These are phyloP conservation scores for Cordyceps cateniannulata DNA, from an alignment of 2,329 filamentous ascomycete species.

Conservation along the genomic window DNA sequence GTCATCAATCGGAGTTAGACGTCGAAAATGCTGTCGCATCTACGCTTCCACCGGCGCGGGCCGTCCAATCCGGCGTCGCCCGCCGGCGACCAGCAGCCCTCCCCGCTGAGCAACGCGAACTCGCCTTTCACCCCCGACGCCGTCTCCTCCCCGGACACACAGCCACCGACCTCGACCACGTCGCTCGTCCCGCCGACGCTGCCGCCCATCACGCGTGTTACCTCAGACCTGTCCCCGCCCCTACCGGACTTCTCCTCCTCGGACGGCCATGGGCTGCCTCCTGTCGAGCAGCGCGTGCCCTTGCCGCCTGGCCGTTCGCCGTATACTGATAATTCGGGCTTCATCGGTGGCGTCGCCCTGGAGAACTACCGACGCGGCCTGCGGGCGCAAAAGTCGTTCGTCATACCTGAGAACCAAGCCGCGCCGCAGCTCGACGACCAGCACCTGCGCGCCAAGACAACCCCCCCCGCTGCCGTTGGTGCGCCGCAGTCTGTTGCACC, in stretches of 20 bases:
- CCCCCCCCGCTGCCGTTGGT: background rate
- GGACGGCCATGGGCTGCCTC: slow-evolving; percentile 1
- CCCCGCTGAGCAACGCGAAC: slow-evolving; percentile 30
- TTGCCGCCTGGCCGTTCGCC: slow-evolving; percentile 24
- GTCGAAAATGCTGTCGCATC: slow-evolving; percentile 42
- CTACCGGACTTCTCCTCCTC: slow-evolving; percentile 15
- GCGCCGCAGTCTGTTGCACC: background rate
- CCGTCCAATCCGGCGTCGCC: slow-evolving; percentile 51
- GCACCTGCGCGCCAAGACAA: background rate
- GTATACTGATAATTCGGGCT: slow-evolving; percentile 36
- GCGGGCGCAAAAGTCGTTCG: slow-evolving; percentile 19
- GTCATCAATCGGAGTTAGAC: too few species aligned
- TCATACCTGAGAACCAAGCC: slow-evolving; percentile 10
- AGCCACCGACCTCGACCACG: slow-evolving; percentile 28
- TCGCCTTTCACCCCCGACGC: slow-evolving; percentile 35
- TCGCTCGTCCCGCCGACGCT: slow-evolving; percentile 40
- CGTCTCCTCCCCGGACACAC: slow-evolving; percentile 28
- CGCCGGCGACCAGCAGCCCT: slow-evolving; percentile 39
- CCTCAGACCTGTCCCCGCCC: slow-evolving; percentile 32
- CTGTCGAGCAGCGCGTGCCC: slow-evolving; percentile 20
- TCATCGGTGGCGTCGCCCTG: slow-evolving; percentile 50
- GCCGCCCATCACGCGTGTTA: slow-evolving; percentile 44
- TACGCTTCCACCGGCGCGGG: slow-evolving; percentile 53
- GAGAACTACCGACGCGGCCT: slow-evolving; percentile 41
- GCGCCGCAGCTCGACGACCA: slow-evolving; percentile 13